A percentile compares a stretch with the other conserved stretches of the same genome.
Conservation (phyloP, 2,329 filamentous ascomycete genomes). For the Fusarium sp. region DNA sequence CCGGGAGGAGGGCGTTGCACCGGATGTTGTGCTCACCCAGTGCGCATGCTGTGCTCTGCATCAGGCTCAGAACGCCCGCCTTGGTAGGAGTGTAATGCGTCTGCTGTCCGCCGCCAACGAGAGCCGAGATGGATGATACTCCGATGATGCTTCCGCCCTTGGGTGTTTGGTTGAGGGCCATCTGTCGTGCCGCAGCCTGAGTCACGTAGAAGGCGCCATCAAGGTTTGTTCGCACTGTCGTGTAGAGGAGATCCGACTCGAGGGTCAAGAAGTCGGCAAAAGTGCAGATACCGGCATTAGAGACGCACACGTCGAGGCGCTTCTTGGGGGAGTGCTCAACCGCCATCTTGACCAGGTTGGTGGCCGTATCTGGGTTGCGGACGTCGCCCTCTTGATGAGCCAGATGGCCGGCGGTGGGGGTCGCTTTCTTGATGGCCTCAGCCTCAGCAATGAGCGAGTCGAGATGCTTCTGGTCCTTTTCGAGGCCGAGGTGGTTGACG, state of each 20-base stretch:
- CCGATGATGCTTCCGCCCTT: constrained; percentile 84
- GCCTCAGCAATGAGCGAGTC: constrained; percentile 66
- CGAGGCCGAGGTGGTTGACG: constrained; percentile 80
- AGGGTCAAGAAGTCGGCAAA: constrained; percentile 89
- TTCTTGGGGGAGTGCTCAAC: constrained; percentile 64
- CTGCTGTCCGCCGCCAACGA: constrained; percentile 83
- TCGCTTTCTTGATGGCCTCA: constrained; percentile 56
- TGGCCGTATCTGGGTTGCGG: constrained; percentile 77
- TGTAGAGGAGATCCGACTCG: constrained; percentile 74
- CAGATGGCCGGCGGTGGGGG: constrained; percentile 65
- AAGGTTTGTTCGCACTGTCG: constrained; percentile 84
- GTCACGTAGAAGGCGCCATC: constrained; percentile 89
- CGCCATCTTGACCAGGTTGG: constrained; percentile 73
- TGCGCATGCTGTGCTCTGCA: constrained; percentile 86
- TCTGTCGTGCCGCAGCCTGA: constrained; percentile 86
- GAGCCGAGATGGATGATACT: constrained; percentile 78
- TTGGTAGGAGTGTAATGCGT: constrained; percentile 92
- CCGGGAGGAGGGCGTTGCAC: constrained; percentile 86
- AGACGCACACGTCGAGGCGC: constrained; percentile 82
- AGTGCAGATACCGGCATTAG: constrained; percentile 88
- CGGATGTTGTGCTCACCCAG: constrained; percentile 81
- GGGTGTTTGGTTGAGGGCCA: constrained; percentile 73
- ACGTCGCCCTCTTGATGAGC: constrained; percentile 83
- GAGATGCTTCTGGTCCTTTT: constrained; percentile 64
- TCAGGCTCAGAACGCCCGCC: constrained; percentile 82